These are phyloP conservation scores for Colletotrichum gigasporum DNA, from an alignment of 2,329 filamentous ascomycete species.

Conservation along the genomic window DNA sequence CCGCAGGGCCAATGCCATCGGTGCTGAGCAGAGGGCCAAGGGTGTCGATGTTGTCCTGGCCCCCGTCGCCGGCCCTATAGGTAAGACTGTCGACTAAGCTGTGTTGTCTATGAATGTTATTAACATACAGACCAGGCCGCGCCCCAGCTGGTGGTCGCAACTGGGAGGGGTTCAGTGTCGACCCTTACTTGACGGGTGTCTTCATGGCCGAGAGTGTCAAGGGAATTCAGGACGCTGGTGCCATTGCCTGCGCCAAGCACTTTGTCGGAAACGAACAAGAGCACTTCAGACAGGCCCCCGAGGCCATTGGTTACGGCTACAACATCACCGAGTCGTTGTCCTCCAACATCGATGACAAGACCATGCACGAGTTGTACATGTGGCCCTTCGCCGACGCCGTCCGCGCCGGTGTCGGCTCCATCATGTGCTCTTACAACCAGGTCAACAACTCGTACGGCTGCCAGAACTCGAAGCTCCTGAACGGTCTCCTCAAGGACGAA, in stretches of 20 bases:
- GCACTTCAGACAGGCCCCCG: slow-evolving; percentile 73
- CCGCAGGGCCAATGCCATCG: slow-evolving; percentile 57
- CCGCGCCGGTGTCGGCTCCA: slow-evolving; percentile 69
- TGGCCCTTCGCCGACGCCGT: slow-evolving; percentile 84
- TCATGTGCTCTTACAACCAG: slow-evolving; percentile 79
- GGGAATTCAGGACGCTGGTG: slow-evolving; percentile 83
- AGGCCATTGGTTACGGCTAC: slow-evolving; percentile 62
- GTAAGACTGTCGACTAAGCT: background rate
- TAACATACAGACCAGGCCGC: too few species aligned
- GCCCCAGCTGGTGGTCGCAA: slow-evolving; percentile 59
- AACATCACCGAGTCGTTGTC: slow-evolving; percentile 69
- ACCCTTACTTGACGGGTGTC: slow-evolving; percentile 79
- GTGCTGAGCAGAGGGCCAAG: slow-evolving; percentile 75
- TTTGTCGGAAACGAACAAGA: slow-evolving; percentile 81
- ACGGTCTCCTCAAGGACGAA: slow-evolving; percentile 81
- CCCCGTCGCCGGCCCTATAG: slow-evolving; percentile 57
- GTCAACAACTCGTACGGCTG: slow-evolving; percentile 84
- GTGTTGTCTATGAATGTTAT: too few species aligned
- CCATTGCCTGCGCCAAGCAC: slow-evolving; percentile 87
- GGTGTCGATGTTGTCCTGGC: slow-evolving; percentile 78
- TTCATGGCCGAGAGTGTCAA: slow-evolving; percentile 77
- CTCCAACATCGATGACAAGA: slow-evolving; percentile 75
- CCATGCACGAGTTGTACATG: slow-evolving; percentile 78
- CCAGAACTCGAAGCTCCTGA: slow-evolving; percentile 81
- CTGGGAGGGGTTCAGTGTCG: slow-evolving; percentile 76